phyloP scores from a whole-genome alignment of 176 grass and related monocot species.

The Phoenix roebelenii region DNA sequence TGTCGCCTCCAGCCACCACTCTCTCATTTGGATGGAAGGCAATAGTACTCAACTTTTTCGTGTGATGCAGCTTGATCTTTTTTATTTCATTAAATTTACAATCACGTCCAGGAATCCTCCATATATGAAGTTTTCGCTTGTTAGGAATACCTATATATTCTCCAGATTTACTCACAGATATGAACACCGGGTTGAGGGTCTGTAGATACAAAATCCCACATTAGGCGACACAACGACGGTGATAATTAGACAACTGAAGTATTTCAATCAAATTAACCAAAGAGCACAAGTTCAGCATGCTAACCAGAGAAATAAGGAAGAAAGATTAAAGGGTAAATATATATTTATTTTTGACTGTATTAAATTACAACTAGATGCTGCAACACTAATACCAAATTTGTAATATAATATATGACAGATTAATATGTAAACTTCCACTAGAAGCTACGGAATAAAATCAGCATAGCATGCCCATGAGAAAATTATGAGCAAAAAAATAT shows the following conservation, averaged over 20 bases:
- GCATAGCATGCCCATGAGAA: too few species aligned
- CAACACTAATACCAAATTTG: too few species aligned
- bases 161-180: conserved; percentile 44
- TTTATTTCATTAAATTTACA: conserved; percentile 51
- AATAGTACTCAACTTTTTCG: conserved; percentile 42
- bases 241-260: too few species aligned
- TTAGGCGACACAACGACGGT: not conserved
- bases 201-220: conserved; percentile 24
- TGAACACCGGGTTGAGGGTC: conserved; percentile 49
- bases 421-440: too few species aligned
- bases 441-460: too few species aligned
- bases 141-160: conserved; percentile 66
- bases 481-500: too few species aligned
- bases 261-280: too few species aligned
- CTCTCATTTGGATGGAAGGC: conserved; percentile 74
- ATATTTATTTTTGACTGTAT: too few species aligned
- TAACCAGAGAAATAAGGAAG: too few species aligned
- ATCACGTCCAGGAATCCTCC: conserved; percentile 46
- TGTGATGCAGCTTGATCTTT: conserved; percentile 78
- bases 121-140: conserved; percentile 53
- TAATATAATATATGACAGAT: too few species aligned
- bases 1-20: conserved; percentile 59
- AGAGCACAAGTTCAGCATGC: not conserved
- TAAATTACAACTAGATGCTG: too few species aligned
- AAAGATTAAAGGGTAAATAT: too few species aligned